Base-by-base conservation (phyloP, 2,329 filamentous ascomycete species). In the Trichophyton benhamiae region DNA sequence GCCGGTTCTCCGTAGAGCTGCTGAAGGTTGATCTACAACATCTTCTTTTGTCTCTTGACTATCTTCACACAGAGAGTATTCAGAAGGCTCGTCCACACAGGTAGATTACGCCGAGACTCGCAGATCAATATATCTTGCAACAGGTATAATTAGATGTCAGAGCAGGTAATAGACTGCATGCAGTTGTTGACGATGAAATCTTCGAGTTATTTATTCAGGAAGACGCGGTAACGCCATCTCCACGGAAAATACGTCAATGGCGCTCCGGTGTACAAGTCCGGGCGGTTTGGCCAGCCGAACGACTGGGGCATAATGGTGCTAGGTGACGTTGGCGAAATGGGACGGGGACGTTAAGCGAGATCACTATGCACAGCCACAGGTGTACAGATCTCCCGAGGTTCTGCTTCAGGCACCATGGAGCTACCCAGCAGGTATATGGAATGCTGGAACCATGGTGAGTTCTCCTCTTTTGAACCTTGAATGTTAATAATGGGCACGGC, bases 321-420 rank as follows among this genome's bases (percentile, higher is more conserved):
- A 44, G 72, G 69, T 61, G 73, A 74, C 60, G 73, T 75, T 66
- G 72, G 72, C 7, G 68, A 72, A 48, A 72, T 71, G 22, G 65
- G 68, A 68, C 65, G 71, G 72, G 27, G 66, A 69, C 38, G 66
- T 69, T 68, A 63, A 66, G 8, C 59, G 67, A 15, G 65, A 72
- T 64, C 64, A 81, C 72, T 67, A 76, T 66, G 65, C 81, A 73
- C 55, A 83, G 70, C 69, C 68, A 30, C 13, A 63, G 68, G 64
- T 67, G 8, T 71, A 70, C 42, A 67, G 67, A 48, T 68, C 68
- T 13, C 70, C 70, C 13, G 70, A 72, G 62, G 68, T 72, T 20
- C 65, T 71, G 4, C 62, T 71, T 2, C 61, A 66, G 38, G 63
- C 62, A 20, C 63, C 66, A 1, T 71, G 69, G 68, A 65, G 65